A percentile compares a stretch with the other conserved stretches of the same genome.
Conservation (phyloP, 371 early-diverging fungal species). For the Circinella minor region DNA sequence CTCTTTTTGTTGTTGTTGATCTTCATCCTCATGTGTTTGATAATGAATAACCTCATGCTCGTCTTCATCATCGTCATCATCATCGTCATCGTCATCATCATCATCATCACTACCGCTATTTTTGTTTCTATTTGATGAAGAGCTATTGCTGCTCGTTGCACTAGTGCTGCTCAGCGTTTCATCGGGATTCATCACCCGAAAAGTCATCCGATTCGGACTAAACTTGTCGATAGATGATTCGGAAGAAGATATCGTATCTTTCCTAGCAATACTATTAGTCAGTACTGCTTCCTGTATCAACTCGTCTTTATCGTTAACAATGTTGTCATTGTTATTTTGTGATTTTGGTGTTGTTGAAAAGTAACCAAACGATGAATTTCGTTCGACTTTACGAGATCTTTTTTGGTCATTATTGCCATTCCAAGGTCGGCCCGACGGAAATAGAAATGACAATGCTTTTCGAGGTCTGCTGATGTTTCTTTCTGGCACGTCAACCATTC, state of each 20-base stretch:
- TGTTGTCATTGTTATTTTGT: not conserved
- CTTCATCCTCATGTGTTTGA: not conserved
- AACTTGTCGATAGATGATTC: not conserved
- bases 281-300: not conserved
- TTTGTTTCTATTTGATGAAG: not conserved
- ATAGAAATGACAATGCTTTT: slow-evolving; percentile 15
- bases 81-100: slow-evolving; percentile 9
- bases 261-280: not conserved
- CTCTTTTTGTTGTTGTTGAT: not conserved
- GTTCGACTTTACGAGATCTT: not conserved
- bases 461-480: slow-evolving; percentile 9
- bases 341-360: not conserved
- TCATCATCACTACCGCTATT: not conserved
- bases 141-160: not conserved
- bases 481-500: slow-evolving; percentile 2
- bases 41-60: slow-evolving; percentile 8
- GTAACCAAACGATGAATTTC: not conserved
- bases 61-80: slow-evolving; percentile 2
- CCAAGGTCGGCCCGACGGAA: slow-evolving; percentile 10
- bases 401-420: not conserved
- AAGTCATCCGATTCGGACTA: slow-evolving; percentile 14
- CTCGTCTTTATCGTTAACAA: not conserved
- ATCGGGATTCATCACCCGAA: slow-evolving; percentile 13
- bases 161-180: not conserved
- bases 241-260: not conserved